Evolutionary conservation across 495 filamentous ascomycete species (phyloP).

Genomic region (Annulohypoxylon stygium): DNA sequence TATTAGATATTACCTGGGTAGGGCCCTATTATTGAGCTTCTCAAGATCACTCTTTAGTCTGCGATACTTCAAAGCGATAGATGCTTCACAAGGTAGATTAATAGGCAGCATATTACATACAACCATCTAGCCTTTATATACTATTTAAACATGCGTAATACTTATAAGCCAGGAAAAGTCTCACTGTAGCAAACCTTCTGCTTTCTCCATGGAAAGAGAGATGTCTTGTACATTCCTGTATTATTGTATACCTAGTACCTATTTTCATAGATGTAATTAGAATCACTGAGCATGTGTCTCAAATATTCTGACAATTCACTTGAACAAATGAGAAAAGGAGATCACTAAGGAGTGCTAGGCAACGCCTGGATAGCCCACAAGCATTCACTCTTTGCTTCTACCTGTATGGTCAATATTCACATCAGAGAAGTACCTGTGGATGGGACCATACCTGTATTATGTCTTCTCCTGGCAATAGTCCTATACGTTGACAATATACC

Average conservation of each 20-base stretch:
- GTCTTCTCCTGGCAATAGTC: too few relatives aligned
- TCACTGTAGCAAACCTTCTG: slow-evolving; percentile 5
- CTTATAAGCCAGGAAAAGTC: neutral
- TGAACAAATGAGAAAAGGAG: slow-evolving; percentile 10
- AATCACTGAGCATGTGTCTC: slow-evolving; percentile 30
- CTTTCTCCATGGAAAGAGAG: slow-evolving; percentile 31
- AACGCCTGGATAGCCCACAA: neutral
- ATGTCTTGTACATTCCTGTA: slow-evolving; percentile 19
- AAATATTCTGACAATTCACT: slow-evolving; percentile 22
- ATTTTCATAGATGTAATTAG: slow-evolving; percentile 15
- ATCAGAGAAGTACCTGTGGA: neutral
- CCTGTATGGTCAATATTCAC: neutral
- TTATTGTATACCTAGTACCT: neutral
- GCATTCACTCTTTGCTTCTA: neutral
- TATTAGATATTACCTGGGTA: neutral
- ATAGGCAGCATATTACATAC: slow-evolving; percentile 6
- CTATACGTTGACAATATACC: neutral
- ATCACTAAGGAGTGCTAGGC: slow-evolving; percentile 21
- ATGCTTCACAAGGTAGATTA: neutral
- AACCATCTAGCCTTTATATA: slow-evolving; percentile 30
- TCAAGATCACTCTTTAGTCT: neutral
- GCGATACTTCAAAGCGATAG: neutral
- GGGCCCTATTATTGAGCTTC: neutral
- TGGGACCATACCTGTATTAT: neutral
- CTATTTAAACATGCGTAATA: neutral